Percentiles rank a stretch among this genome's conserved stretches.
Evolutionary conservation across 2,329 filamentous ascomycete genomes (phyloP).

Genomic region (Penicillium thymicola): DNA sequence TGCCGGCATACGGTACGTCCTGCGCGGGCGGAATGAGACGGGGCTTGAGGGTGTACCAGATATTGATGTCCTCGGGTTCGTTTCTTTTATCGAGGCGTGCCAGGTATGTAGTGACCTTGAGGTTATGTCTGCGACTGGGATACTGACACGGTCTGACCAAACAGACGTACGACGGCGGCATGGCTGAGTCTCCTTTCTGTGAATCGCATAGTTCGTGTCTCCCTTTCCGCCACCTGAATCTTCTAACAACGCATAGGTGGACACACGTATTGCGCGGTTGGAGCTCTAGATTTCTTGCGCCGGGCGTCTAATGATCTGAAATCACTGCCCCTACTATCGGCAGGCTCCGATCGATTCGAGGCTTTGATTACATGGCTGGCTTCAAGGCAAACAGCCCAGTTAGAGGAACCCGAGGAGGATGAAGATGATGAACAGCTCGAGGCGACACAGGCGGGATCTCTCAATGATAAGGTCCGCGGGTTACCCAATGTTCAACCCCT

Average conservation of each 20-base stretch:
- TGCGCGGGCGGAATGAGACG: slow-evolving; percentile 61
- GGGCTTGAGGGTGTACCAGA: slow-evolving; percentile 61
- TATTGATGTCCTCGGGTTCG: slow-evolving; percentile 68
- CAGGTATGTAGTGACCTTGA: slow-evolving; percentile 45
- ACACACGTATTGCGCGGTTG: slow-evolving; percentile 85
- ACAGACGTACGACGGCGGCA: slow-evolving; percentile 79
- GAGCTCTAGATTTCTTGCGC: slow-evolving; percentile 71
- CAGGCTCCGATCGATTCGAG: slow-evolving; percentile 32
- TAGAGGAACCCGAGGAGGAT: slow-evolving; percentile 25
- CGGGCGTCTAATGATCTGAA: slow-evolving; percentile 48
- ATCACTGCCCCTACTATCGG: slow-evolving; percentile 24
- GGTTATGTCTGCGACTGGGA: background rate
- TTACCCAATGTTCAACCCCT: slow-evolving; percentile 27
- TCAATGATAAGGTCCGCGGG: slow-evolving; percentile 26
- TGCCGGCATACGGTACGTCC: slow-evolving; percentile 74
- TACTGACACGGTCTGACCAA: slow-evolving; percentile 15
- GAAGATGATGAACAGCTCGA: slow-evolving; percentile 6
- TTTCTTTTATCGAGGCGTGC: slow-evolving; percentile 66
- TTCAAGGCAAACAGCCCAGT: slow-evolving; percentile 61
- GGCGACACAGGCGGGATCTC: slow-evolving; percentile 9
- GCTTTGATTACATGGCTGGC: slow-evolving; percentile 56
- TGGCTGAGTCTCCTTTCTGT: slow-evolving; percentile 72
- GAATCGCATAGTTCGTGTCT: slow-evolving; percentile 71
- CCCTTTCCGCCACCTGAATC: slow-evolving; percentile 7
- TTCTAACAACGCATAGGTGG: slow-evolving; percentile 58